Evolutionary conservation across 2,329 filamentous ascomycete genomes (phyloP).

Genomic region (Fusarium ambrosium): DNA sequence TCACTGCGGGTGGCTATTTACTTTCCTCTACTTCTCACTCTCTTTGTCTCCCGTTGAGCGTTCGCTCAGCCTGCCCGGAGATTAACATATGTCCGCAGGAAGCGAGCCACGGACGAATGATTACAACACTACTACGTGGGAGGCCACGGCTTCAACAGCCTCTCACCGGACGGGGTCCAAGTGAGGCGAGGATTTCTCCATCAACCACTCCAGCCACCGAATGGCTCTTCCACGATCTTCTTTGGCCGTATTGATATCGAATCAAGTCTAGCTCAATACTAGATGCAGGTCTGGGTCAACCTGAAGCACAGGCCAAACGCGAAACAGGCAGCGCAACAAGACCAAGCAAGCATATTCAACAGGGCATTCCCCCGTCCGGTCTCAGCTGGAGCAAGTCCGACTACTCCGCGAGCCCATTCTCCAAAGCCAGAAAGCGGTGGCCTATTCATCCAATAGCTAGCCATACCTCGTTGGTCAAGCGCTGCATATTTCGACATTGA

Average conservation of each 20-base stretch:
- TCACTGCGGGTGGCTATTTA: background rate
- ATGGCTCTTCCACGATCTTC: conserved; percentile 1
- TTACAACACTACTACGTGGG: conserved; percentile 14
- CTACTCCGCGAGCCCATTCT: conserved; percentile 22
- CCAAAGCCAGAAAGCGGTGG: conserved; percentile 22
- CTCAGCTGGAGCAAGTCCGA: conserved; percentile 31
- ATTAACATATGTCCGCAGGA: conserved; percentile 3
- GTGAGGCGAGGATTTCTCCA: background rate
- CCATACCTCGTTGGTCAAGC: conserved; percentile 34
- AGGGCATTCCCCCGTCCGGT: conserved; percentile 23
- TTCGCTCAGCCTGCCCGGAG: conserved; percentile 27
- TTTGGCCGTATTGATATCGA: conserved; percentile 7
- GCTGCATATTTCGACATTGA: conserved; percentile 36
- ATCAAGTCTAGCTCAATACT: conserved; percentile 23
- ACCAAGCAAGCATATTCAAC: conserved; percentile 19
- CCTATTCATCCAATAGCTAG: conserved; percentile 20
- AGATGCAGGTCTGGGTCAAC: conserved; percentile 27
- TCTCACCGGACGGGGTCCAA: background rate
- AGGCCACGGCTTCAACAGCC: background rate
- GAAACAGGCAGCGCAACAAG: conserved; percentile 28
- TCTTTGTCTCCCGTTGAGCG: background rate
- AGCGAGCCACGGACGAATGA: background rate
- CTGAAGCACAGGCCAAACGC: conserved; percentile 35
- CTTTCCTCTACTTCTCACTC: background rate
- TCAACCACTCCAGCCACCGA: background rate